Conservation (phyloP, 148 eudicot genomes). For the Chenopodium album region DNA sequence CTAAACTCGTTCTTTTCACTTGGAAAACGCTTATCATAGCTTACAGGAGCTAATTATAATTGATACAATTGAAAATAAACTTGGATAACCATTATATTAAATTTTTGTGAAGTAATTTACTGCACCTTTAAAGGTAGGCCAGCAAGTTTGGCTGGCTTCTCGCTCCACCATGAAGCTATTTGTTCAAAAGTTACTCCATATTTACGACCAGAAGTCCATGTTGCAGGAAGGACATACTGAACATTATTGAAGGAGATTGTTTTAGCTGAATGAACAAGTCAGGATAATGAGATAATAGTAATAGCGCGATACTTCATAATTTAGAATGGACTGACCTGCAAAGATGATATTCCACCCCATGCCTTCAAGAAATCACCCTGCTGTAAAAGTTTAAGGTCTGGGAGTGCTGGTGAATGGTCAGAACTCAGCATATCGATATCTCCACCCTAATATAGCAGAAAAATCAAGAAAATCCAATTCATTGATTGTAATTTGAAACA, state of each 20-base stretch:
- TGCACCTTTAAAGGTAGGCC: slow-evolving; percentile 71
- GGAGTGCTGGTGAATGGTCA: slow-evolving; percentile 87
- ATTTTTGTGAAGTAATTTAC: background rate
- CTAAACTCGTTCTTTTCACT: no score
- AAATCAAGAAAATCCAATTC: slow-evolving; percentile 12
- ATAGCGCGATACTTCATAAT: background rate
- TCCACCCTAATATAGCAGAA: slow-evolving; percentile 52
- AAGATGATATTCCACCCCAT: slow-evolving; percentile 97
- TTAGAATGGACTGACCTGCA: slow-evolving; percentile 59
- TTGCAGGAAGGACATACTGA: slow-evolving; percentile 93
- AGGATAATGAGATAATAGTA: background rate
- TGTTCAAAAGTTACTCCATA: slow-evolving; percentile 77
- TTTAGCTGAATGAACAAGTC: background rate
- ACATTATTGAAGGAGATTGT: background rate
- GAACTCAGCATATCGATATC: slow-evolving; percentile 94
- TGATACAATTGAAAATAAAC: no score
- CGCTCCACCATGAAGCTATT: slow-evolving; percentile 91
- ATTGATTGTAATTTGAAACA: background rate
- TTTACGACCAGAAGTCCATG: slow-evolving; percentile 82
- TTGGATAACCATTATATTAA: no score
- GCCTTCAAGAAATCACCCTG: slow-evolving; percentile 91
- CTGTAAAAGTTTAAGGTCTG: slow-evolving; percentile 69
- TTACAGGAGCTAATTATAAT: no score
- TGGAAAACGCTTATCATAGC: no score
- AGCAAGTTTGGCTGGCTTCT: slow-evolving; percentile 92